Conservation (phyloP, 805 yeast genomes). For the Allodekkera sacchari region DNA sequence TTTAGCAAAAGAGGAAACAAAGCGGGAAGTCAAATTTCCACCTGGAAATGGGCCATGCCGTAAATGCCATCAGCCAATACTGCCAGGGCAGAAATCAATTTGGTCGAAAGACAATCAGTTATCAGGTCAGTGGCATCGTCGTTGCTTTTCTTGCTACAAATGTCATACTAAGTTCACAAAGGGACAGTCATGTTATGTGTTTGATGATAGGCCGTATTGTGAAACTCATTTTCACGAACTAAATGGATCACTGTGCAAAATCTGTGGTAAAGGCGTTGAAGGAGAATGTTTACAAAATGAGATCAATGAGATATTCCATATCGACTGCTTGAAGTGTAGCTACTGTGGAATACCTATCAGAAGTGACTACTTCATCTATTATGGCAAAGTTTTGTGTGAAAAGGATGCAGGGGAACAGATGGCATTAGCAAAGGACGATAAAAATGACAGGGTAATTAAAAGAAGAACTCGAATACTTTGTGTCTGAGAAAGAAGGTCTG, state of each 20-base stretch:
- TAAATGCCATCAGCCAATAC: constrained; percentile 49
- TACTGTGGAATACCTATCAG: constrained; percentile 45
- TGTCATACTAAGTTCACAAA: constrained; percentile 55
- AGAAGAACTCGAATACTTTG: constrained; percentile 26
- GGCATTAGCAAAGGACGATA: constrained; percentile 5
- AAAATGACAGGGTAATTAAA: constrained; percentile 17
- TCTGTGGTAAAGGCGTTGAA: constrained; percentile 72
- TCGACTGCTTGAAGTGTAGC: constrained; percentile 60
- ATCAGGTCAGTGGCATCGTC: constrained; percentile 90
- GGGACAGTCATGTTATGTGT: constrained; percentile 63
- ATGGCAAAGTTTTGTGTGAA: constrained; percentile 46
- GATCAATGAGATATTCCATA: constrained; percentile 63
- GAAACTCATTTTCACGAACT: constrained; percentile 63
- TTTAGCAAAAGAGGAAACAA: not conserved
- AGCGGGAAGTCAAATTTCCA: constrained; percentile 18
- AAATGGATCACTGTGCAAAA: constrained; percentile 67
- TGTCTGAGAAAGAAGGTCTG: constrained; percentile 8
- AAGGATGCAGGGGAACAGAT: constrained; percentile 21
- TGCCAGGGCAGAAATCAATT: constrained; percentile 48
- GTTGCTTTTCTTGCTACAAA: constrained; percentile 67
- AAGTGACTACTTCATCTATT: constrained; percentile 47
- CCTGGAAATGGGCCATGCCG: constrained; percentile 83
- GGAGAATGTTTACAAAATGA: constrained; percentile 86
- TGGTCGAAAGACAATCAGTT: constrained; percentile 80
- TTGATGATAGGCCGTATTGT: constrained; percentile 77